A percentile compares a stretch with the other conserved stretches of the same genome.
phyloP scores from a whole-genome alignment of 1,284 basidiomycete genomes.

The Pseudozyma sp. region DNA sequence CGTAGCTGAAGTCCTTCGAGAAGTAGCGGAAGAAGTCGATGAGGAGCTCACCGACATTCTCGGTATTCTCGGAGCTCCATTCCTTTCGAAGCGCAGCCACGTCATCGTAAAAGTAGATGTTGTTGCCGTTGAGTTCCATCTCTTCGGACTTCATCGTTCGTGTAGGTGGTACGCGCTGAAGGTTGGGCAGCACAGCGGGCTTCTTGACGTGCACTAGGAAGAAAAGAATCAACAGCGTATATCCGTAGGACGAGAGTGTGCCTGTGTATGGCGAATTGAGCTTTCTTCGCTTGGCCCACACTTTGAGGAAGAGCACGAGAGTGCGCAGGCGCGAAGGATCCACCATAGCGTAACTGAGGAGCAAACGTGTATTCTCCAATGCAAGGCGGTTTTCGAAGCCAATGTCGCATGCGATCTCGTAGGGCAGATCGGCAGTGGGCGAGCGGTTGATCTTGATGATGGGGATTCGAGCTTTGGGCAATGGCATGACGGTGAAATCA shows the following conservation, averaged over 20 bases:
- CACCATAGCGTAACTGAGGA: slow-evolving; percentile 97
- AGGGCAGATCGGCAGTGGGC: slow-evolving; percentile 81
- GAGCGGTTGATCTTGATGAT: slow-evolving; percentile 95
- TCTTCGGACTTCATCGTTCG: slow-evolving; percentile 74
- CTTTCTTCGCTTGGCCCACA: slow-evolving; percentile 97
- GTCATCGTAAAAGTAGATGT: slow-evolving; percentile 91
- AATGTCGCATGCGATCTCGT: slow-evolving; percentile 89
- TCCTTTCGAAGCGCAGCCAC: slow-evolving; percentile 88
- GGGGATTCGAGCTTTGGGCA: slow-evolving; percentile 96
- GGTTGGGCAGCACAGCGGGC: slow-evolving; percentile 67
- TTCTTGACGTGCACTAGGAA: slow-evolving; percentile 93
- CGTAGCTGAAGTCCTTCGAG: slow-evolving; percentile 91
- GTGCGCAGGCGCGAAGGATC: slow-evolving; percentile 93
- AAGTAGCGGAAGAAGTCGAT: slow-evolving; percentile 99
- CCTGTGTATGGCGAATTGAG: slow-evolving; percentile 98
- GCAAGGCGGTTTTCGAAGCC: slow-evolving; percentile 97
- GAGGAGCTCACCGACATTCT: slow-evolving; percentile 93
- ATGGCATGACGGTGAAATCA: slow-evolving; percentile 94
- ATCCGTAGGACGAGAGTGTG: slow-evolving; percentile 95
- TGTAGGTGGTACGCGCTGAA: slow-evolving; percentile 69
- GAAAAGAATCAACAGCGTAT: slow-evolving; percentile 96
- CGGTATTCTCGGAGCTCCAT: slow-evolving; percentile 93
- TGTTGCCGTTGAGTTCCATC: slow-evolving; percentile 75
- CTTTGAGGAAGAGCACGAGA: slow-evolving; percentile 96
- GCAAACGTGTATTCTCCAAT: slow-evolving; percentile 92